Base-by-base conservation (phyloP, 2,329 filamentous ascomycete genomes). In the Colletotrichum sp. region DNA sequence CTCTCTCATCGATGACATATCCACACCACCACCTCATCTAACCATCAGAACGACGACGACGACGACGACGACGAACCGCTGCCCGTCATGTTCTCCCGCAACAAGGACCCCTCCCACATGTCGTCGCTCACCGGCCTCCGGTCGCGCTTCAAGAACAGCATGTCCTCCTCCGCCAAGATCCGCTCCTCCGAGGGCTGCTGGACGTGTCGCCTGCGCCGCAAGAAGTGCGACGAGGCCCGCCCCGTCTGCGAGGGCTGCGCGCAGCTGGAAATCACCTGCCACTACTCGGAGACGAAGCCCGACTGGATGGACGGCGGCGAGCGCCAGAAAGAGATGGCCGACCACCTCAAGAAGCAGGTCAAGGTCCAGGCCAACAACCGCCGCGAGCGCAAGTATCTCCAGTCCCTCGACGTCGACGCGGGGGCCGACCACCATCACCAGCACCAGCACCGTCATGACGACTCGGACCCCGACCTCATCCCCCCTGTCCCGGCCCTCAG, bases 201-300 rank as follows among this genome's bases (percentile, higher is more conserved):
- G 90, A 92, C 90, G 4, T 93, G 91, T 79, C 88, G 90, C 27
- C 85, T 92, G 13, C 88, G 91, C 25, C 89, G 89, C 78, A 93
- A 93, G 80, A 92, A 91, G 79, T 93, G 91, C 80, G 90, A 92
- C 77, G 89, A 91, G 79, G 83, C 79, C 28, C 86, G 85, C 3
- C 90, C 91, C 13, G 80, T 86, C 12, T 93, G 91, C 81, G 83
- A 86, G 8, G 83, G 81, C 44, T 93, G 91, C 82, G 80, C 82
- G 16, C 80, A 84, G 3, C 87, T 93, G n/a, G 86, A 89, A 65
- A 92, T 93, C 72, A 87, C 86, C 22, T 93, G 91, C 79, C 81
- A 90, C 75, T 91, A 88, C 78, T 82, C 84, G 75, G 85, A 88
- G 3, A 82, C 84, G 28, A 92, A 90, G 80, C 90, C 90, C 16